Percentiles rank a stretch among this genome's conserved stretches.
phyloP scores from a whole-genome alignment of 352 stramenopile species.

The Thalassiosira mediterranea region DNA sequence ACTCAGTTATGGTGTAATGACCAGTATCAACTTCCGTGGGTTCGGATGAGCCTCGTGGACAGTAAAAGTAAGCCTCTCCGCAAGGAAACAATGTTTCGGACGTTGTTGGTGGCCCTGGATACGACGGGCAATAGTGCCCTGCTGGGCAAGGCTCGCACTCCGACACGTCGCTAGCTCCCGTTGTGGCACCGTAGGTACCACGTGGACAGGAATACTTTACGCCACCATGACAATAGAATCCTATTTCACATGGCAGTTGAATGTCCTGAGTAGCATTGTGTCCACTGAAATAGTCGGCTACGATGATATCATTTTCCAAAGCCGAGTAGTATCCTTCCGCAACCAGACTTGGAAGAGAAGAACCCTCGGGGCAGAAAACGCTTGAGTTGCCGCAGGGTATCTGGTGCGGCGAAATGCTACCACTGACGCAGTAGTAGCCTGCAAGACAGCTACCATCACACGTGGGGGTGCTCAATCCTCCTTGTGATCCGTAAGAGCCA shows the following conservation, averaged over 20 bases:
- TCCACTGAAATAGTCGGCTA: constrained; percentile 27
- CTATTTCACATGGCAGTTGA: constrained; percentile 46
- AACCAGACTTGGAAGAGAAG: constrained; percentile 19
- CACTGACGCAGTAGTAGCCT: constrained; percentile 37
- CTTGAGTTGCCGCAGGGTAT: constrained; percentile 43
- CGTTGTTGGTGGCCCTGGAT: constrained; percentile 42
- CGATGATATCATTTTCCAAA: constrained; percentile 15
- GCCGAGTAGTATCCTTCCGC: constrained; percentile 45
- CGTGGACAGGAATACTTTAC: constrained; percentile 50
- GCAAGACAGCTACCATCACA: constrained; percentile 33
- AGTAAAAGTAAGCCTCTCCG: constrained; percentile 39
- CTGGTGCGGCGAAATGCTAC: constrained; percentile 33
- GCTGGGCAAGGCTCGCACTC: constrained; percentile 36
- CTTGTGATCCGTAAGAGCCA: constrained; percentile 21
- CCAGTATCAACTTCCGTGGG: constrained; percentile 38
- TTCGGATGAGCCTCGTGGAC: constrained; percentile 34
- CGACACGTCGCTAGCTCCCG: constrained; percentile 20
- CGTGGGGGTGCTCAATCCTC: constrained; percentile 9
- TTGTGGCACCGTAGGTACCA: constrained; percentile 40
- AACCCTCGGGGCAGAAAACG: constrained; percentile 42
- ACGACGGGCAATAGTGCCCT: constrained; percentile 45
- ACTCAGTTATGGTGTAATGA: constrained; percentile 43
- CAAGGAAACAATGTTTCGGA: constrained; percentile 32
- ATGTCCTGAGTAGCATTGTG: constrained; percentile 44
- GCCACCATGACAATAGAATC: constrained; percentile 42